Evolutionary conservation across 169 alveolate species (phyloP), one percentile per base, ranked within the genome.

Genomic region (Plasmodium gallinaceum): DNA sequence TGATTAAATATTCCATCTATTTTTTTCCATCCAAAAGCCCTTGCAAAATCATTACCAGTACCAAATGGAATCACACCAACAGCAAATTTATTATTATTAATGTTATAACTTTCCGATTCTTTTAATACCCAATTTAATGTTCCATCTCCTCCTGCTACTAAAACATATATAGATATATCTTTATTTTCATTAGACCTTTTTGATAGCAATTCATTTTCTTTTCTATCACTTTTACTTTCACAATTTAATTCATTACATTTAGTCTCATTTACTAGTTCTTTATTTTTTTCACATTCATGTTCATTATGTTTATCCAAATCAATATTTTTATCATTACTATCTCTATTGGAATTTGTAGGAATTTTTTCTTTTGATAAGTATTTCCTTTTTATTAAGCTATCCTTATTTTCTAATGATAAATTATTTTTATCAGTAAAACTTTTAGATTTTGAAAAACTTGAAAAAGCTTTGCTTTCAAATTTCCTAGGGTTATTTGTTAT

Each of bases 91-190:
- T 91, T 88, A 32, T 93, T 72, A 61, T 96, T 94, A 32, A 97
- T 93, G n/a, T 88, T 76, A 71, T 96, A 95, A 18, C 75, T 90
- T 18, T 94, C 95, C 85, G 97, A 88, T 92, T 96, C 98, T 61
- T 91, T 88, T 4, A 97, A 85, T 43, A 96, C 94, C 99, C 99
- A 97, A 94, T 97, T 95, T 12, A 97, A 95, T 6, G 98, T 97
- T n/a, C 99, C 99, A 90, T 98, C 99, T 8, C 99, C 99, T 10
- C 99, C 99, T 16, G 98, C 98, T 18, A 96, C 97, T n/a, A 98
- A 37, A 18, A 80, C 71, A 43, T 61, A 80, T 14, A 72, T 83
- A 26, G 10, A n/a, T 26, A 80, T 66, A n/a, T 80, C 69, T 54
- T 66, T 51, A 66, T 80, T 20, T 0, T 64, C 88, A 22, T 24